Base-by-base conservation (phyloP, 2,329 filamentous ascomycete species). In the Aspergillus quadrilineatus region DNA sequence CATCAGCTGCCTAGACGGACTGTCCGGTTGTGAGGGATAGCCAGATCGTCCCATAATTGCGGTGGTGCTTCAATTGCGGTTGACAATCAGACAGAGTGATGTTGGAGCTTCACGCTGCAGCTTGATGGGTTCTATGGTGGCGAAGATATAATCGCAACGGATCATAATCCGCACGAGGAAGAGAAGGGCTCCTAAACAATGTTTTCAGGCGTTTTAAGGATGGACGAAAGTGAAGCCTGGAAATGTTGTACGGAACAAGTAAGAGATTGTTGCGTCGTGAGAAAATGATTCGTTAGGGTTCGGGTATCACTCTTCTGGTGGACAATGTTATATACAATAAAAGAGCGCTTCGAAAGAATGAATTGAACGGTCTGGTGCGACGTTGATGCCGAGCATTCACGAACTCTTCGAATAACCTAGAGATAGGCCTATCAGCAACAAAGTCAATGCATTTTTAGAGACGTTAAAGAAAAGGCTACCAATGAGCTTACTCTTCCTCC, bases 1-100 rank as follows among this genome's bases (percentile, higher is more conserved):
- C 15, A 77, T 66, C 2, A 76, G 69, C 60, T 77, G 74, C 30
- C 67, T 68, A 4, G 74, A 76, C 2, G 73, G 74, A 46, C 73
- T 75, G 60, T 76, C 75, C 51, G 72, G 44, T 6, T 65, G 63
- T 1, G 70, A 61, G 9, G 67, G 63, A 44, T 70, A 67, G 45
- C 65, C 65, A 22, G 62, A 57, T 15, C 62, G 58, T 26, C 70
- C 63, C 72, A 74, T 75, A 42, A 22, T 66, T 36, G 30, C 42
- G 10, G 14, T 17, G 10, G 29, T n/a, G 14, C 17, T 28, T 28
- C 5, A 17, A 8, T 17, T 29, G 48, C 14, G n/a, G 26, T 50
- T 37, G 47, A n/a, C n/a, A 42, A 17, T 8, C 6, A 7, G 22
- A 22, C 9, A 22, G 32, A n/a, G 8, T 43, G 26, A 29, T 12